These are phyloP conservation scores for Cylindricascospora bacillispora DNA, from an alignment of 1,139 yeast species.

Conservation along the genomic window DNA sequence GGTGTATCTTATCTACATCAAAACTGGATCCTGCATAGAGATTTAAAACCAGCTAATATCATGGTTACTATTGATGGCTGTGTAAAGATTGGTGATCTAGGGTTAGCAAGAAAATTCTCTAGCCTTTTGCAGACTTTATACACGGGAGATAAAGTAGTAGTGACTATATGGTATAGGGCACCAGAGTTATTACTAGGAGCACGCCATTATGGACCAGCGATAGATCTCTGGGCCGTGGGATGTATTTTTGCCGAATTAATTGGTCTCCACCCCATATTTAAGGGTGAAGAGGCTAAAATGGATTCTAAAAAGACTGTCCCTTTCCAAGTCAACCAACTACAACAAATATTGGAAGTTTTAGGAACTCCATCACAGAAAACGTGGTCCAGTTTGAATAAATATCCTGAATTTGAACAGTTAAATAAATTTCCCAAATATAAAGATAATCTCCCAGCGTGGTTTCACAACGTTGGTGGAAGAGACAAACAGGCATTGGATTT, in stretches of 20 bases:
- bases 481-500: slow-evolving; percentile 58
- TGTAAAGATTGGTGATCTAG: slow-evolving; percentile 92
- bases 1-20: slow-evolving; percentile 89
- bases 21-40: slow-evolving; percentile 93
- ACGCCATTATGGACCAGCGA: slow-evolving; percentile 87
- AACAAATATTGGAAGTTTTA: slow-evolving; percentile 76
- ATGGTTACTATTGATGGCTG: slow-evolving; percentile 87
- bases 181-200: slow-evolving; percentile 88
- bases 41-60: slow-evolving; percentile 92
- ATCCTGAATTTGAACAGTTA: slow-evolving; percentile 71
- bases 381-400: slow-evolving; percentile 70
- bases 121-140: slow-evolving; percentile 82
- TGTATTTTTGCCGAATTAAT: slow-evolving; percentile 88
- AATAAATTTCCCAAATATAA: slow-evolving; percentile 54
- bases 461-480: slow-evolving; percentile 62
- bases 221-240: slow-evolving; percentile 95
- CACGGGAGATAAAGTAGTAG: slow-evolving; percentile 94
- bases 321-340: slow-evolving; percentile 83
- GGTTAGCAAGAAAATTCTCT: slow-evolving; percentile 81
- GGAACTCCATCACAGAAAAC: slow-evolving; percentile 70
- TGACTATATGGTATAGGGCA: slow-evolving; percentile 96
- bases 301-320: slow-evolving; percentile 89
- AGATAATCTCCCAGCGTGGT: slow-evolving; percentile 70
- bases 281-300: slow-evolving; percentile 95
- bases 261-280: slow-evolving; percentile 82